Base-by-base conservation (phyloP, 192 early-diverging fungal genomes). In the Coemansia sp. region DNA sequence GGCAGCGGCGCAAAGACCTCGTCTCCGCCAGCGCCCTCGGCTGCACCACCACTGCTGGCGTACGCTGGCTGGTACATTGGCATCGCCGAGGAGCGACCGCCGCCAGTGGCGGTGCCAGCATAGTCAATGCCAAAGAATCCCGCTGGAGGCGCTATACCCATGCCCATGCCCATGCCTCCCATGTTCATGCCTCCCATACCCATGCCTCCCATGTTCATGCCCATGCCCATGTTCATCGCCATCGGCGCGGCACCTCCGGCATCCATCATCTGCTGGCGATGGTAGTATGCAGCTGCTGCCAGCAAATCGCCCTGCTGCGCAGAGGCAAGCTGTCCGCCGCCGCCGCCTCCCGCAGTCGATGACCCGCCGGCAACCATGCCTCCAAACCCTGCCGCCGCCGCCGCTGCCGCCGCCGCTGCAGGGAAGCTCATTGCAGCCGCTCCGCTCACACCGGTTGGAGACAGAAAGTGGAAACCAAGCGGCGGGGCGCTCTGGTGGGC, bases 341-440 rank as follows among this genome's bases (percentile, higher is more conserved):
- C 35, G 13, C 27, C 20, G 9, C 15, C 19, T 46, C n/a, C 8
- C 33, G 39, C 25, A 27, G 38, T 10, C 15, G 30, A 37, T 48
- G 55, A 29, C 35, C 11, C 43, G 22, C 29, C 29, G n/a, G 45
- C 64, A 28, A 60, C 68, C 68, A 72, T 72, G 46, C 68, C 68
- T 18, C 68, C 68, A 53, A 56, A 72, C 17, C 61, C 57, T 5
- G 67, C 58, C 5, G 59, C 44, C 29, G 46, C 30, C 9, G 38
- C 17, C 18, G 39, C 46, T 60, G 58, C 45, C 3, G 22, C 34
- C 13, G 11, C 17, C 11, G 14, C 32, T 6, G 44, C 67, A 6
- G 68, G 68, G 24, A 55, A 72, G 57, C 68, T 72, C 68, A 72
- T 72, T 5, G 61, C 68, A 6, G 34, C 55, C 0, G 48, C 40